Evolutionary conservation across 2,329 filamentous ascomycete species (phyloP).

Genomic region (Pyricularia grisea): DNA sequence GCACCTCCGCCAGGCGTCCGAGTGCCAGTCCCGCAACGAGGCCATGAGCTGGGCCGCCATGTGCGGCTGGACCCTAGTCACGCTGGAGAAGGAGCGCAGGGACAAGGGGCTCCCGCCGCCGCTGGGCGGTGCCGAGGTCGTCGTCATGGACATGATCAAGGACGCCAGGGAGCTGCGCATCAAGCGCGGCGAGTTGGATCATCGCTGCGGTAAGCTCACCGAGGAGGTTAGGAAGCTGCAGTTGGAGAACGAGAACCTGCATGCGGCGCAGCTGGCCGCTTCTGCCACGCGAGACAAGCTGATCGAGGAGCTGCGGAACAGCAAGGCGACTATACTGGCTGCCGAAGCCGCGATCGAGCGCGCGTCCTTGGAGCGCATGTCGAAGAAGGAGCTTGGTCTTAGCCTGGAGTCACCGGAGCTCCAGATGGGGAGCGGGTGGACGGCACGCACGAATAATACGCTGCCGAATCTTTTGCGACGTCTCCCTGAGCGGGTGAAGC

Average conservation of each 20-base stretch:
- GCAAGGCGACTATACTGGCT: neutral
- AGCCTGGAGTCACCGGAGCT: neutral
- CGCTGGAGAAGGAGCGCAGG: neutral
- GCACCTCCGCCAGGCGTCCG: neutral
- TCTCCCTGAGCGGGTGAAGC: neutral
- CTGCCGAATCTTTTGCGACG: neutral
- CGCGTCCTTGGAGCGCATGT: neutral
- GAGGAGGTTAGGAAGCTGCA: neutral
- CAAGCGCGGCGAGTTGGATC: neutral
- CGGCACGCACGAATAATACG: neutral
- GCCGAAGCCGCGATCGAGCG: slow-evolving; percentile 2
- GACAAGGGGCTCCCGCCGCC: neutral
- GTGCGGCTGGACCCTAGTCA: slow-evolving; percentile 4
- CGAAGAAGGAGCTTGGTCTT: neutral
- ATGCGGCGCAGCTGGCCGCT: neutral
- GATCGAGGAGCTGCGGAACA: slow-evolving; percentile 4
- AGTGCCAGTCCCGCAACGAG: neutral
- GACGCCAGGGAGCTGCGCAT: neutral
- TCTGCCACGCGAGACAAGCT: neutral
- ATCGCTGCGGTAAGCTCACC: neutral
- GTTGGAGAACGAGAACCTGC: neutral
- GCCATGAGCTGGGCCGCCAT: neutral
- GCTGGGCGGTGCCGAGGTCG: neutral
- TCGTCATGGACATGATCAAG: neutral
- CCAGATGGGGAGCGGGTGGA: neutral